A percentile compares a stretch with the other conserved stretches of the same genome.
Conservation (phyloP, 306 rosid species). For the Trichosanthes cucumerina region DNA sequence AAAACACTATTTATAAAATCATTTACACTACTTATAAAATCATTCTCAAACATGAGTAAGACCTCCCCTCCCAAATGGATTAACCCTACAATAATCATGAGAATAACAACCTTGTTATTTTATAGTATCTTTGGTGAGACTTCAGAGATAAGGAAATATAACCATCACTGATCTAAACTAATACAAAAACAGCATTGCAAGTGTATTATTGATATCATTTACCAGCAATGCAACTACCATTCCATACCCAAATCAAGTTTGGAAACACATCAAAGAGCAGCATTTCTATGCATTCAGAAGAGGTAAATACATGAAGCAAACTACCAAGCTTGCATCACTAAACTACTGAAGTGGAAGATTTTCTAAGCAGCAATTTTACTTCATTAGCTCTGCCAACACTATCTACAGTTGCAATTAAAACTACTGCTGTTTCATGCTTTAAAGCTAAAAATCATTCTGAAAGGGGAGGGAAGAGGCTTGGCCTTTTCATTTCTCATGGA, state of each 20-base stretch:
- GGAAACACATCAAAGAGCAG: background rate
- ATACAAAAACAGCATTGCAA: background rate
- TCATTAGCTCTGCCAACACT: background rate
- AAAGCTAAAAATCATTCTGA: background rate
- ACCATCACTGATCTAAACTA: background rate
- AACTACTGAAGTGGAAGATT: background rate
- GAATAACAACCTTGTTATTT: background rate
- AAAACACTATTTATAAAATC: too few species aligned
- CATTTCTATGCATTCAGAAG: background rate
- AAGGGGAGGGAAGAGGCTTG: slow-evolving; percentile 8
- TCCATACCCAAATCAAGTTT: background rate
- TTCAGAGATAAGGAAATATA: background rate
- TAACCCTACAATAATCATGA: background rate
- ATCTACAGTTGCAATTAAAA: background rate
- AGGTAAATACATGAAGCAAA: background rate
- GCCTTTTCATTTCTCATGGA: slow-evolving; percentile 12
- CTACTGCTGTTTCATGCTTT: background rate
- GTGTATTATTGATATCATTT: background rate
- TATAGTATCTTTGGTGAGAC: background rate
- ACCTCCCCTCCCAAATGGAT: too few species aligned
- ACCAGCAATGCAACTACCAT: background rate
- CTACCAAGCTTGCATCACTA: background rate
- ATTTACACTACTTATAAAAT: too few species aligned
- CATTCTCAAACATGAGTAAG: too few species aligned
- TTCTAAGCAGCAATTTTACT: background rate